These are phyloP conservation scores for Melaleuca alternifolia DNA, from an alignment of 345 rosid species.

Conservation along the genomic window DNA sequence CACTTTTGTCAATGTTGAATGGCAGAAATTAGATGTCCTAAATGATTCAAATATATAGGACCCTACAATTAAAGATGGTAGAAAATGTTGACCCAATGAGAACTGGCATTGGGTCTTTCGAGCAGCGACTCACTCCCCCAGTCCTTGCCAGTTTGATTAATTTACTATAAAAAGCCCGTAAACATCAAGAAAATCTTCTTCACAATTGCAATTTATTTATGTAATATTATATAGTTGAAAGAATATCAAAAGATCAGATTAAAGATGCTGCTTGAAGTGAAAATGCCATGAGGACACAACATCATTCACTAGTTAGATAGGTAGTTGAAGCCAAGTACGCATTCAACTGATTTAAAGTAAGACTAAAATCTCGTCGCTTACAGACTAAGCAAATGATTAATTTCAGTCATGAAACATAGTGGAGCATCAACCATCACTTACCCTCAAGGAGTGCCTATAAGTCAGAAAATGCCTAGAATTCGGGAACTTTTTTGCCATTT, in stretches of 20 bases:
- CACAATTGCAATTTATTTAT: background rate
- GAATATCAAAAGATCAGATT: background rate
- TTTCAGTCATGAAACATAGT: background rate
- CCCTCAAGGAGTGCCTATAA: slow-evolving; percentile 88
- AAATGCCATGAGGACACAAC: background rate
- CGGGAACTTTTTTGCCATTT: slow-evolving; percentile 71
- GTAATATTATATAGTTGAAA: background rate
- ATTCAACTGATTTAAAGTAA: background rate
- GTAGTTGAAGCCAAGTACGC: background rate
- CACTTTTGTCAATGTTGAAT: background rate
- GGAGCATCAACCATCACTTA: slow-evolving; percentile 7
- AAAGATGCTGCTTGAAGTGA: background rate
- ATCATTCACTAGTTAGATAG: background rate
- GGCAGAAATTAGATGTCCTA: background rate
- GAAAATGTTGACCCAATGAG: background rate
- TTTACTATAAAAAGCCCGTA: background rate
- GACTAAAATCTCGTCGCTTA: background rate
- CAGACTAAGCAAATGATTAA: background rate
- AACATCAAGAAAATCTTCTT: background rate
- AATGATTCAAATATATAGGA: background rate
- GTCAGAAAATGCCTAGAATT: slow-evolving; percentile 84
- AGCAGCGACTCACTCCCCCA: background rate
- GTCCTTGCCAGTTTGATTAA: background rate
- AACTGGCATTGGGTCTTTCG: background rate
- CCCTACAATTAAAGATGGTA: background rate